Evolutionary conservation across 495 filamentous ascomycete species (phyloP).

Genomic region (Lophiotrema nucula): DNA sequence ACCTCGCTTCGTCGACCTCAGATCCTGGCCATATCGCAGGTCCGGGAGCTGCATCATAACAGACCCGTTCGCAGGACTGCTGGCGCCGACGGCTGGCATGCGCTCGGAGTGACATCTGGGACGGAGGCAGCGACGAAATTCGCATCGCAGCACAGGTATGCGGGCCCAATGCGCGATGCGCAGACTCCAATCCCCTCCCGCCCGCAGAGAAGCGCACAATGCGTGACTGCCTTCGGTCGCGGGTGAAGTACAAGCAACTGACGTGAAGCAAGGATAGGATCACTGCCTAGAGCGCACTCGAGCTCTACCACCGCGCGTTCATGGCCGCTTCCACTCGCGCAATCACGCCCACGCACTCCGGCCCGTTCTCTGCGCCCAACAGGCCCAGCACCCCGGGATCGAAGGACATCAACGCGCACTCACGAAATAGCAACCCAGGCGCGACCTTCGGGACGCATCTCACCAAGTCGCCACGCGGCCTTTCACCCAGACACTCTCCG

Average conservation of each 20-base stretch:
- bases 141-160: conserved; percentile 17
- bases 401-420: conserved; percentile 15
- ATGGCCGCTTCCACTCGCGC: conserved; percentile 37
- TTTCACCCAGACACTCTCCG: conserved; percentile 50
- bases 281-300: no score
- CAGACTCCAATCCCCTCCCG: no score
- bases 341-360: conserved; percentile 38
- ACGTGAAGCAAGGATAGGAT: no score
- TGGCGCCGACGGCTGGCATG: conserved; percentile 19
- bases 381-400: conserved; percentile 36
- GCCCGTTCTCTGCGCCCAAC: conserved; percentile 35
- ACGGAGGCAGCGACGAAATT: background rate
- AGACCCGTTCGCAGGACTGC: background rate
- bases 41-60: background rate
- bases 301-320: no score
- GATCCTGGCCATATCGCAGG: background rate
- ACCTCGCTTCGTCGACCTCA: background rate
- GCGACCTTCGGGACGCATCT: conserved; percentile 32
- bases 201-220: no score
- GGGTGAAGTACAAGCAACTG: no score
- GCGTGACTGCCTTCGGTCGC: no score
- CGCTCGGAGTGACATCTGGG: background rate
- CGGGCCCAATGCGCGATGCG: conserved; percentile 23
- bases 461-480: conserved; percentile 52
- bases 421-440: conserved; percentile 6